These are phyloP conservation scores for Glaciozyma martinii DNA, from an alignment of 768 basidiomycete species.

Conservation along the genomic window DNA sequence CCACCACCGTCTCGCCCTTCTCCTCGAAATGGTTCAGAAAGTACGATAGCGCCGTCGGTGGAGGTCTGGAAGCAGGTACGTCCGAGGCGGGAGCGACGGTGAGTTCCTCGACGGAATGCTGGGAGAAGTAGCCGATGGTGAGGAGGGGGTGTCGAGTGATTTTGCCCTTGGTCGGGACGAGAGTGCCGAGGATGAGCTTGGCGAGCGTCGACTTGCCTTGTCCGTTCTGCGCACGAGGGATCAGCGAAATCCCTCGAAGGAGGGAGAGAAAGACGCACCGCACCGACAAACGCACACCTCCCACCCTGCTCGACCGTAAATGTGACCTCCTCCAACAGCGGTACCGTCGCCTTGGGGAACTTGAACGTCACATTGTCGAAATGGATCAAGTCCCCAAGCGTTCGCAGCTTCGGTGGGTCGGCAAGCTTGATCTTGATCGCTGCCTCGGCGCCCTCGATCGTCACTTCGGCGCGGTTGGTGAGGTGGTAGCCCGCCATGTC, in stretches of 20 bases:
- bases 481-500: slow-evolving; percentile 47
- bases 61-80: neutral
- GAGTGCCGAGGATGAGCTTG: slow-evolving; percentile 37
- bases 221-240: slow-evolving; percentile 42
- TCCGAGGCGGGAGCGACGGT: slow-evolving; percentile 37
- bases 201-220: slow-evolving; percentile 55
- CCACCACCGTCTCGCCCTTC: slow-evolving; percentile 35
- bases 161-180: slow-evolving; percentile 41
- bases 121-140: slow-evolving; percentile 54
- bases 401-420: slow-evolving; percentile 36
- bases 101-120: slow-evolving; percentile 55
- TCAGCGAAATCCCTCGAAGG: neutral
- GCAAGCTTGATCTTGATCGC: slow-evolving; percentile 41
- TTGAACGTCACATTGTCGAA: slow-evolving; percentile 43
- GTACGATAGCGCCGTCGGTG: slow-evolving; percentile 38
- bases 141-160: slow-evolving; percentile 33
- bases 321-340: slow-evolving; percentile 38
- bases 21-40: slow-evolving; percentile 33
- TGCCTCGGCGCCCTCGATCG: slow-evolving; percentile 42
- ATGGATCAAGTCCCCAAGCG: slow-evolving; percentile 40
- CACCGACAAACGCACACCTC: slow-evolving; percentile 45
- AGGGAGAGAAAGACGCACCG: slow-evolving; percentile 21
- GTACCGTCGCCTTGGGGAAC: slow-evolving; percentile 37
- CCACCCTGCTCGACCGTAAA: slow-evolving; percentile 43
- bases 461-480: slow-evolving; percentile 43